These are phyloP conservation scores for Salinomyces thailandicus DNA, from an alignment of 2,329 filamentous ascomycete species.

Conservation along the genomic window DNA sequence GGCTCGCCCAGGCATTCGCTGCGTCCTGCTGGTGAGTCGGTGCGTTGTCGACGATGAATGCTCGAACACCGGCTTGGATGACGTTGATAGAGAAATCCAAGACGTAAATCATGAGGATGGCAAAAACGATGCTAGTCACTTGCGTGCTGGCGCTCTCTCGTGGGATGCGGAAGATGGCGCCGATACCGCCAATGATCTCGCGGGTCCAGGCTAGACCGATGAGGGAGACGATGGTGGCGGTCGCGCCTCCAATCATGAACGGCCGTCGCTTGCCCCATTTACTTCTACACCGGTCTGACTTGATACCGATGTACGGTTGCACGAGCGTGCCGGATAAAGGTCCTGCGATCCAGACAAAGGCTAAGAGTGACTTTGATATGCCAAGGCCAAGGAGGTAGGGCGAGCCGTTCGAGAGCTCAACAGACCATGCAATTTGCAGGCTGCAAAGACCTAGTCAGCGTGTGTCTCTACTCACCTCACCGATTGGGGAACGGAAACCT, in stretches of 20 bases:
- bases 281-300: conserved; percentile 41
- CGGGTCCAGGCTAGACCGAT: conserved; percentile 41
- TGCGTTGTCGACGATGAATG: conserved; percentile 87
- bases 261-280: conserved; percentile 42
- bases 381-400: conserved; percentile 45
- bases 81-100: conserved; percentile 95
- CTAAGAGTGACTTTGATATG: conserved; percentile 41
- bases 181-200: conserved; percentile 51
- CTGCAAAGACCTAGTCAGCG: conserved; percentile 28
- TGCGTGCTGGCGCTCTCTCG: conserved; percentile 38
- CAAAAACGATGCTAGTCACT: conserved; percentile 54
- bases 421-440: conserved; percentile 89
- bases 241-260: conserved; percentile 42
- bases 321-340: conserved; percentile 44
- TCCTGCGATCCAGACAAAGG: conserved; percentile 47
- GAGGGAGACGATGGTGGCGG: conserved; percentile 40
- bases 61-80: conserved; percentile 81
- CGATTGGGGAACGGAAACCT: conserved; percentile 15
- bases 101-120: conserved; percentile 78
- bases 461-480: neutral
- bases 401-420: conserved; percentile 87
- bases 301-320: conserved; percentile 45
- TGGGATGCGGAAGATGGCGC: conserved; percentile 57
- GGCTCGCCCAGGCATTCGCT: conserved; percentile 88
- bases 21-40: conserved; percentile 88